Conservation (phyloP, 1,284 basidiomycete species). For the Naganishia liquefaciens region DNA sequence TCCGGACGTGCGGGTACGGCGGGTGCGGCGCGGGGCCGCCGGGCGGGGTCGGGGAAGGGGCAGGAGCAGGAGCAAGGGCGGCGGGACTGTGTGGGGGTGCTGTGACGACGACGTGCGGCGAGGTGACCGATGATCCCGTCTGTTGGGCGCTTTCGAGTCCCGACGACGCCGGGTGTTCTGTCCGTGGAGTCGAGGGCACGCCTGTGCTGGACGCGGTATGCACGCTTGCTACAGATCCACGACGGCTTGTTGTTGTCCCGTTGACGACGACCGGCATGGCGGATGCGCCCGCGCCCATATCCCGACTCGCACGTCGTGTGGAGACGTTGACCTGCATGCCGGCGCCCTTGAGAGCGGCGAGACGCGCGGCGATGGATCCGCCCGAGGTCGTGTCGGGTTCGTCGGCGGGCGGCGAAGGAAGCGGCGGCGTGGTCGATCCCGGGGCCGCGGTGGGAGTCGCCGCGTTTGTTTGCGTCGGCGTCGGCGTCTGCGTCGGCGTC, state of each 20-base stretch:
- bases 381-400: slow-evolving; percentile 35
- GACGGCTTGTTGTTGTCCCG: slow-evolving; percentile 8
- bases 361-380: slow-evolving; percentile 53
- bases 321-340: slow-evolving; percentile 49
- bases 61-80: slow-evolving; percentile 16
- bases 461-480: background rate
- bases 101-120: background rate
- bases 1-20: background rate
- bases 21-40: slow-evolving; percentile 5
- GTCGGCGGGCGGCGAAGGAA: slow-evolving; percentile 4
- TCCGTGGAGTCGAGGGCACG: slow-evolving; percentile 17
- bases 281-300: slow-evolving; percentile 32
- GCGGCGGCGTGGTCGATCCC: background rate
- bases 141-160: slow-evolving; percentile 29
- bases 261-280: background rate
- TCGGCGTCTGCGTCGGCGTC: background rate
- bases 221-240: slow-evolving; percentile 6
- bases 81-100: slow-evolving; percentile 10
- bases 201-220: background rate
- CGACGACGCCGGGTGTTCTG: slow-evolving; percentile 6
- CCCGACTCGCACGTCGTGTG: slow-evolving; percentile 43
- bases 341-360: slow-evolving; percentile 49
- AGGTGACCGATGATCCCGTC: slow-evolving; percentile 38
- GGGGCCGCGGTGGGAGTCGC: no score
- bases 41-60: no score